A percentile compares a stretch with the other conserved stretches of the same genome.
Evolutionary conservation across 352 stramenopile species (phyloP).

Genomic region (Globisporangium rhizosaccharum): DNA sequence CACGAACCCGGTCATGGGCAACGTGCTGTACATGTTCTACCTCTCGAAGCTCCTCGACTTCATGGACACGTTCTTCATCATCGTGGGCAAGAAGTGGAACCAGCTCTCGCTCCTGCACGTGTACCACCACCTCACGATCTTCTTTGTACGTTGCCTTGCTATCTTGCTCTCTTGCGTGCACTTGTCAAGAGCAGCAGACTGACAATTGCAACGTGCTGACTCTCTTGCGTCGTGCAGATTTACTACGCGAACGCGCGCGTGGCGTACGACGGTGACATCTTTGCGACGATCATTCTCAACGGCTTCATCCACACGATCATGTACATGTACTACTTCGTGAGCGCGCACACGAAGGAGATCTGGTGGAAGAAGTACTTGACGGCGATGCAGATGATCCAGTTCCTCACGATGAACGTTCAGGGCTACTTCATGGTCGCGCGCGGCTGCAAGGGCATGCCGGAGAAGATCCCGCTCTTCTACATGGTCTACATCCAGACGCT

Average conservation of each 20-base stretch:
- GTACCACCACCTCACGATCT: conserved; percentile 98
- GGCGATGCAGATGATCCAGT: conserved; percentile 94
- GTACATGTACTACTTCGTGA: conserved; percentile 99
- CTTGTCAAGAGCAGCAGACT: neutral
- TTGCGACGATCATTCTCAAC: conserved; percentile 95
- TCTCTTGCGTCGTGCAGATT: conserved; percentile 39
- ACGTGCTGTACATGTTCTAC: conserved; percentile 98
- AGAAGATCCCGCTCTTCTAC: conserved; percentile 87
- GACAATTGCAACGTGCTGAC: neutral
- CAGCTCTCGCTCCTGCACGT: conserved; percentile 97
- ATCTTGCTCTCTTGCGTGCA: neutral
- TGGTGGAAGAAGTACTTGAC: conserved; percentile 98
- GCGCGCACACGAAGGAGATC: conserved; percentile 95
- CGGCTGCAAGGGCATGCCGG: conserved; percentile 80
- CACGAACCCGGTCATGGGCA: conserved; percentile 89
- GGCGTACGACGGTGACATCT: conserved; percentile 96
- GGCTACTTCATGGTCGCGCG: conserved; percentile 76
- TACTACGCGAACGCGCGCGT: conserved; percentile 96
- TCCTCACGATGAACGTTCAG: conserved; percentile 83
- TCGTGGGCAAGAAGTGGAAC: conserved; percentile 97
- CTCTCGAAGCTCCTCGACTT: conserved; percentile 95
- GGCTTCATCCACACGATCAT: conserved; percentile 98
- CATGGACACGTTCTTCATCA: conserved; percentile 96
- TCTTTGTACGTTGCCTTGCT: conserved; percentile 47
- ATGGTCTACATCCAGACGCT: conserved; percentile 95